Base-by-base conservation (phyloP, 768 basidiomycete species). In the Infundibulicybe gibba region DNA sequence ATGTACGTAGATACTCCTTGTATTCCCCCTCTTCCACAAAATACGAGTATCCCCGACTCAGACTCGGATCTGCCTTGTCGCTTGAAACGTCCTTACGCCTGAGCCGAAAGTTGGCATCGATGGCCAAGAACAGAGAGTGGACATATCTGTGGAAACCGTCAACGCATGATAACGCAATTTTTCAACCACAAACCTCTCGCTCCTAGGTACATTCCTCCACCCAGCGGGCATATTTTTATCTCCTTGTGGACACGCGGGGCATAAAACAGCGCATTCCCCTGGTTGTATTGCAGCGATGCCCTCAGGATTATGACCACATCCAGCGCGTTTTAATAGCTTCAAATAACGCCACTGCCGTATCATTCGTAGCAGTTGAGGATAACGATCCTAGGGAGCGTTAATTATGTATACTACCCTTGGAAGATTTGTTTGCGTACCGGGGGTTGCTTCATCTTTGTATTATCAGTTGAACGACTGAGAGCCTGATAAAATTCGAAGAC, bases 41-140 rank as follows among this genome's bases (percentile, higher is more conserved):
- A 45, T 65, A 69, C 1, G 55, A 58, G 47, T 50, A 61, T 0
- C 65, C 66, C 8, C 55, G 38, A 6, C 57, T 49, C 3, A 67
- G 53, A 9, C 58, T 54, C 8, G 65, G 60, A 48, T 67, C 65
- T 10, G 33, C 42, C 13, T 43, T 45, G 10, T 62, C 55, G 11
- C 44, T 61, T 3, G 61, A 64, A 1, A 62, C 54, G 6, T 56
- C 41, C 40, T 56, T 55, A 1, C 62, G 54, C 37, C 65, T 69
- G 3, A 69, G 49, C 1, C 56, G 52, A 43, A 70, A 72, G 45
- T 62, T 65, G 15, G 65, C 63, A 41, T 68, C 65, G 12, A 66
- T 53, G 1, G 57, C 57, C 15, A 68, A 38, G 41, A 65, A 61
- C 1, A 65, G 48, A 9, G 49, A 43, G 49, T 69, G 58, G 0